Base-by-base conservation (phyloP, 2,329 filamentous ascomycete species). In the Cladophialophora immunda region DNA sequence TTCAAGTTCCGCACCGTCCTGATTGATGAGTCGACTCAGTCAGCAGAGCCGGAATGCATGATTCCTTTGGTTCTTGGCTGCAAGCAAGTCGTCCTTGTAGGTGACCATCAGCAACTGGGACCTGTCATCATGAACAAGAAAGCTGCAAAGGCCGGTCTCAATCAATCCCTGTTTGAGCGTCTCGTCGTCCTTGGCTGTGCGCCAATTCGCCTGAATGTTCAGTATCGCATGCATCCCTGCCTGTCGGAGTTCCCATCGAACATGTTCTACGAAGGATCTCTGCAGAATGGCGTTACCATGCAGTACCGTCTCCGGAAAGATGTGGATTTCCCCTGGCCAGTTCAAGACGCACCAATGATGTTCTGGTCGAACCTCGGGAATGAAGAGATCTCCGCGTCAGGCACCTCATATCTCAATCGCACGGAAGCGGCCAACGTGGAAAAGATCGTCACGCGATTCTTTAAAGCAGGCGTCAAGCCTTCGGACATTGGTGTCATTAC, bases 91-190 rank as follows among this genome's bases (percentile, higher is more conserved):
- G 95, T 99, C n/a, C 87, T 99, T 38, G 95, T 99, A 50, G 95
- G 95, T 76, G 95, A 99, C 76, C 95, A 99, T 80, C 96, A 98
- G 80, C 95, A 99, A 78, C 88, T 99, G 71, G 95, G 95, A 0
- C 95, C 95, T 1, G 95, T 99, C 74, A 98, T 99, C 77, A 99
- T 99, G 94, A 99, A 99, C 86, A 99, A 99, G 86, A 98, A 98
- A 81, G 95, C 95, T 15, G 95, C 95, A 68, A 98, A 98, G 81
- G 95, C 95, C 63, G 95, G 95, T 68, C 85, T 99, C 17, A 97
- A 98, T 80, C 95, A 98, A 79, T 98, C 94, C n/a, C 85, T 99
- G 9, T 99, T 99, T 76, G 95, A 99, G 82, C 93, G 95, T 74
- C 86, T 99, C 58, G 94, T 98, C 73, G 93, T 94, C 75, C 86